phyloP scores from a whole-genome alignment of 352 stramenopile genomes.

The Saprolegnia diclina region DNA sequence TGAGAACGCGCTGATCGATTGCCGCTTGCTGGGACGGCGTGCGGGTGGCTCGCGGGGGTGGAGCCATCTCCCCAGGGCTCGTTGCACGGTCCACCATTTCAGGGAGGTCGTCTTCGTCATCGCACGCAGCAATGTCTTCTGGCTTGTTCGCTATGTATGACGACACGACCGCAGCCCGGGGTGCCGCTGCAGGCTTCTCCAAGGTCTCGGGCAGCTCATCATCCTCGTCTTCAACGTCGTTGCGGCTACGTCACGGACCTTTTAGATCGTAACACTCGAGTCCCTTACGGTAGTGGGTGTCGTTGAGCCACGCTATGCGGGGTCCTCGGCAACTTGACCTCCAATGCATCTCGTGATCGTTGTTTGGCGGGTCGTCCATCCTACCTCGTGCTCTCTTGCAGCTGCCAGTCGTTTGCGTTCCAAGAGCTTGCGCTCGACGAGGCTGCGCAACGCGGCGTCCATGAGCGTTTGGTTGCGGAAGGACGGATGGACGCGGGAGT shows the following conservation, averaged over 20 bases:
- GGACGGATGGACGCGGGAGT: neutral
- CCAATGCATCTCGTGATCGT: neutral
- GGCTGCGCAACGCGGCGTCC: constrained; percentile 51
- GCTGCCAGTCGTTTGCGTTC: too few relatives aligned
- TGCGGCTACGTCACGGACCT: neutral
- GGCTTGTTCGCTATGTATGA: neutral
- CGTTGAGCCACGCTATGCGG: too few relatives aligned
- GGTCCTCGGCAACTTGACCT: too few relatives aligned
- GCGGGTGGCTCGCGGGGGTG: constrained; percentile 20
- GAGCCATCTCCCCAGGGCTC: neutral
- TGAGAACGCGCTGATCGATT: constrained; percentile 46
- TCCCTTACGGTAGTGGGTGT: too few relatives aligned
- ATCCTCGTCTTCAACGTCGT: neutral
- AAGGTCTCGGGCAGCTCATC: constrained; percentile 5
- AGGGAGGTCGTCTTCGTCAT: constrained; percentile 47
- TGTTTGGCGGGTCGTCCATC: too few relatives aligned
- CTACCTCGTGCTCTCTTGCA: neutral
- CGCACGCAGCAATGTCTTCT: neutral
- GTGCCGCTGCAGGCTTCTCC: neutral
- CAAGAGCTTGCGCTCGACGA: constrained; percentile 55
- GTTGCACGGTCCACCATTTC: constrained; percentile 39
- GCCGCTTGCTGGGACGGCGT: constrained; percentile 51
- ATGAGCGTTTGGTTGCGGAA: constrained; percentile 39
- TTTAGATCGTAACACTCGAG: too few relatives aligned
- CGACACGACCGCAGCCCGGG: neutral